Evolutionary conservation across 2,329 filamentous ascomycete species (phyloP).

Genomic region (Penicillium sp.): DNA sequence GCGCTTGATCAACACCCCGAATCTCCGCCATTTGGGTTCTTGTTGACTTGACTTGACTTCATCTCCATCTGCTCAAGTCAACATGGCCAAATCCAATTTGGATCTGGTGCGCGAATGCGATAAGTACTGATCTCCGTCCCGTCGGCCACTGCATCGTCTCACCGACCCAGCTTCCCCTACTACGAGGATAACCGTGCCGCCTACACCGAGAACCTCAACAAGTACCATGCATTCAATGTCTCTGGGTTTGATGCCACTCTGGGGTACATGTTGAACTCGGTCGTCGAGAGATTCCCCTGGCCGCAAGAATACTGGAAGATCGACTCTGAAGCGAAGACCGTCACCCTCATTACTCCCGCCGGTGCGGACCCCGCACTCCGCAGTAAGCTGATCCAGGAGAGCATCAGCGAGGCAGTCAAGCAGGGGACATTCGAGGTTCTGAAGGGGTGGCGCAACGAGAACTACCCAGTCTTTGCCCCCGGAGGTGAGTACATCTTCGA

Average conservation of each 20-base stretch:
- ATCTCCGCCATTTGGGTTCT: neutral
- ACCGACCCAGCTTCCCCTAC: slow-evolving; percentile 73
- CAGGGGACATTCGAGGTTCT: slow-evolving; percentile 75
- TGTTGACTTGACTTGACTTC: too few species aligned
- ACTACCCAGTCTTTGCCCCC: slow-evolving; percentile 75
- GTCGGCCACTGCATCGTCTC: slow-evolving; percentile 11
- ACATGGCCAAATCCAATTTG: slow-evolving; percentile 52
- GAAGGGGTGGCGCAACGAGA: slow-evolving; percentile 77
- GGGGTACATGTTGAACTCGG: slow-evolving; percentile 62
- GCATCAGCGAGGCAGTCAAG: slow-evolving; percentile 70
- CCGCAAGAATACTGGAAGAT: slow-evolving; percentile 64
- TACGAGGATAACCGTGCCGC: slow-evolving; percentile 61
- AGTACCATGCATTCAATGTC: slow-evolving; percentile 69
- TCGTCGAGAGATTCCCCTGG: slow-evolving; percentile 46
- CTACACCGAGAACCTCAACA: slow-evolving; percentile 58
- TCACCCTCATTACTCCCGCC: slow-evolving; percentile 63
- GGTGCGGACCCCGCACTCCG: slow-evolving; percentile 66
- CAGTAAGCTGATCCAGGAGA: slow-evolving; percentile 59
- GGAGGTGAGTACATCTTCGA: slow-evolving; percentile 66
- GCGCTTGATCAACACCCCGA: neutral
- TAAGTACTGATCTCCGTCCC: slow-evolving; percentile 39
- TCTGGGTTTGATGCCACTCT: slow-evolving; percentile 66
- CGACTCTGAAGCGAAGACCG: slow-evolving; percentile 62
- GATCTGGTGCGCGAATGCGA: slow-evolving; percentile 63
- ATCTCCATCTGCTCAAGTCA: slow-evolving; percentile 6